Conservation (phyloP, 495 filamentous ascomycete species). For the Chaetomium cochliodes region DNA sequence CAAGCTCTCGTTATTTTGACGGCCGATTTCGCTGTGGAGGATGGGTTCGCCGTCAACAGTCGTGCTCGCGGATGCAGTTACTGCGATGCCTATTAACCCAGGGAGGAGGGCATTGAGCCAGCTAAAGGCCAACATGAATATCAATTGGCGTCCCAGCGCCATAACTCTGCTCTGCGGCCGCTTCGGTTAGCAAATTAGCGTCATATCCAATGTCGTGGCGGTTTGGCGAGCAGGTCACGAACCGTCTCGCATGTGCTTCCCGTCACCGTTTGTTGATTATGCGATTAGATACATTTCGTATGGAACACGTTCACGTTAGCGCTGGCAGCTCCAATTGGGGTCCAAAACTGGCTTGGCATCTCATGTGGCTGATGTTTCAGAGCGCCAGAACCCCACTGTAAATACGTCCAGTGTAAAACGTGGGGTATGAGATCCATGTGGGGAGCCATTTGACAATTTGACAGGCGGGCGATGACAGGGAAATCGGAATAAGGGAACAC, state of each 20-base stretch:
- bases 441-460: neutral
- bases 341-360: conserved; percentile 9
- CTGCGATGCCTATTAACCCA: conserved; percentile 6
- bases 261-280: neutral
- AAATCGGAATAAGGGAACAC: too few species aligned
- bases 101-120: conserved; percentile 20
- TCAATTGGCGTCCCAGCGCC: conserved; percentile 30
- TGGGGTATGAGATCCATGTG: neutral
- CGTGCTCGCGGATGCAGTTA: conserved; percentile 9
- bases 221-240: neutral
- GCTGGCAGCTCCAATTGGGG: conserved; percentile 3
- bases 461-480: neutral
- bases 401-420: neutral
- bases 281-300: neutral
- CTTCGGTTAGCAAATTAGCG: neutral
- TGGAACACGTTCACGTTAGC: conserved; percentile 17
- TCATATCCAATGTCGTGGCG: conserved; percentile 1
- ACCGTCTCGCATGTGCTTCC: neutral
- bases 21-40: conserved; percentile 52
- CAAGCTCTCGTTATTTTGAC: conserved; percentile 75
- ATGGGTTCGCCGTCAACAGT: conserved; percentile 42
- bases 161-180: conserved; percentile 17
- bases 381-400: neutral
- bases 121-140: conserved; percentile 21
- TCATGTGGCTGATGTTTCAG: neutral